phyloP scores from a whole-genome alignment of 495 filamentous ascomycete species.

The Hypoxylon lienhwacheense region DNA sequence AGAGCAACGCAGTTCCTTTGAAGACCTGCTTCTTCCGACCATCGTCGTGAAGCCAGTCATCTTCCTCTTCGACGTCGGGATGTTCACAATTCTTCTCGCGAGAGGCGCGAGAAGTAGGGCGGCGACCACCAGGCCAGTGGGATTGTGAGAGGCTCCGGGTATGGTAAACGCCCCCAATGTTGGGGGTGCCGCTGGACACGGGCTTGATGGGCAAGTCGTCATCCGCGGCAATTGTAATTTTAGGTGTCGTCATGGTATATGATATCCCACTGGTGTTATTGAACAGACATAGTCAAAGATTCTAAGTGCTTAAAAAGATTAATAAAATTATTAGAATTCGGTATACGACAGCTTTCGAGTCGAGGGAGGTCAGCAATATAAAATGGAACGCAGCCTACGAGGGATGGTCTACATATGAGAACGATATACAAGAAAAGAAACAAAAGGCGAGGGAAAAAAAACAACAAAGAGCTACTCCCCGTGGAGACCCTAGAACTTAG shows the following conservation, averaged over 20 bases:
- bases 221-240: slow-evolving; percentile 32
- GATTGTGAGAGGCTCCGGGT: slow-evolving; percentile 40
- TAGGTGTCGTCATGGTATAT: slow-evolving; percentile 13
- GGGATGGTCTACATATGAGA: too few species aligned
- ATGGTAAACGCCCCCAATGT: slow-evolving; percentile 45
- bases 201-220: slow-evolving; percentile 26
- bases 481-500: slow-evolving; percentile 18
- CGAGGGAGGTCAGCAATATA: too few species aligned
- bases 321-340: too few species aligned
- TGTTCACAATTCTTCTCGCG: slow-evolving; percentile 27
- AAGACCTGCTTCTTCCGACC: slow-evolving; percentile 50
- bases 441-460: slow-evolving; percentile 2
- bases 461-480: background rate
- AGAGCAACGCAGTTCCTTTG: slow-evolving; percentile 47
- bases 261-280: slow-evolving; percentile 11
- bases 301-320: too few species aligned
- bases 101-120: slow-evolving; percentile 33
- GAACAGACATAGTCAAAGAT: too few species aligned
- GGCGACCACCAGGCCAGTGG: slow-evolving; percentile 28
- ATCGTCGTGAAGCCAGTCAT: slow-evolving; percentile 42
- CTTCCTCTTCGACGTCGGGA: slow-evolving; percentile 43
- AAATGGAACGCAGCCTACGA: too few species aligned
- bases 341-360: too few species aligned
- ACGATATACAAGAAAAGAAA: slow-evolving; percentile 11
- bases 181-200: slow-evolving; percentile 4